These are phyloP conservation scores for Penicillium mononematosum DNA, from an alignment of 495 filamentous ascomycete species.

Conservation along the genomic window DNA sequence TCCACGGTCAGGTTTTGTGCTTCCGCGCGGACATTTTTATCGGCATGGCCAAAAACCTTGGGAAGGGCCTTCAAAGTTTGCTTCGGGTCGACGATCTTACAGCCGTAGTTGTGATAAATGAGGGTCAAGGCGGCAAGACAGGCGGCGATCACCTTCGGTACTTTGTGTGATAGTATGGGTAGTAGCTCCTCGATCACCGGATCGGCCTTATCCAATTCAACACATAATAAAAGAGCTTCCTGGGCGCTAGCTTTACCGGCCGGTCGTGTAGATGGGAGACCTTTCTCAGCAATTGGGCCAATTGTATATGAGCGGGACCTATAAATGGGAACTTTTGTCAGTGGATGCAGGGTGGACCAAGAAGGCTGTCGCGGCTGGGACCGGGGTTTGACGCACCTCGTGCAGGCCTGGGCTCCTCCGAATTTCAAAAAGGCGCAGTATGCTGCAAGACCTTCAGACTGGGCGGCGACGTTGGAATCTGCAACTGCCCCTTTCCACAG, in stretches of 20 bases:
- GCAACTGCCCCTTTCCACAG: constrained; percentile 91
- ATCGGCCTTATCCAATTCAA: constrained; percentile 84
- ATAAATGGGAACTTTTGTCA: constrained; percentile 15
- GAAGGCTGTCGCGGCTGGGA: neutral
- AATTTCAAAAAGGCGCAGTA: constrained; percentile 90
- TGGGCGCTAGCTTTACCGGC: constrained; percentile 82
- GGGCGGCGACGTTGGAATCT: constrained; percentile 96
- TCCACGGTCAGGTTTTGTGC: constrained; percentile 90
- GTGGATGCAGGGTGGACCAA: constrained; percentile 2
- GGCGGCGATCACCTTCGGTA: constrained; percentile 90
- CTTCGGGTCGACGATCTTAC: constrained; percentile 95
- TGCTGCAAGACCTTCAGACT: constrained; percentile 85
- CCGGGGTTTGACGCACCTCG: constrained; percentile 51
- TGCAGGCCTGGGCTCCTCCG: constrained; percentile 73
- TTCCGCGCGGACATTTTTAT: constrained; percentile 97
- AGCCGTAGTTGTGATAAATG: constrained; percentile 90
- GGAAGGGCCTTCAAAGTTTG: constrained; percentile 87
- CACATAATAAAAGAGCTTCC: constrained; percentile 83
- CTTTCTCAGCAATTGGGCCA: constrained; percentile 83
- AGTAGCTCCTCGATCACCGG: constrained; percentile 90
- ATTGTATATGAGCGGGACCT: constrained; percentile 76
- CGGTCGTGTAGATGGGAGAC: constrained; percentile 79
- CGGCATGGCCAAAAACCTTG: constrained; percentile 90
- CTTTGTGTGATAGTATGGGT: constrained; percentile 83
- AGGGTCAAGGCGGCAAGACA: constrained; percentile 73